phyloP scores from a whole-genome alignment of 1,139 yeast species.

The Blastobotrys raffinosifermentans region DNA sequence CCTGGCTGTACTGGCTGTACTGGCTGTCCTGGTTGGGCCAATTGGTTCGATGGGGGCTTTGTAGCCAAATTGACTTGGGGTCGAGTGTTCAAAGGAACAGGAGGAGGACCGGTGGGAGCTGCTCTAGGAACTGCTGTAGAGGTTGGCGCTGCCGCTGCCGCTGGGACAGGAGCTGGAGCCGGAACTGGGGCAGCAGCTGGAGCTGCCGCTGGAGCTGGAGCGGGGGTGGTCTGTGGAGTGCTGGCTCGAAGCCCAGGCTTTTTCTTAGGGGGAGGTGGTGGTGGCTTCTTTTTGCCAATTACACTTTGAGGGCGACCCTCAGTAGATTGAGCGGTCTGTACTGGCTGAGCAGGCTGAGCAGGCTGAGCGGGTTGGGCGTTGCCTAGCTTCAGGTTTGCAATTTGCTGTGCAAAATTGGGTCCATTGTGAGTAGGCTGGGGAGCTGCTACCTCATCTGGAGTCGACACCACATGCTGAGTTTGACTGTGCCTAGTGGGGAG shows the following conservation, averaged over 20 bases:
- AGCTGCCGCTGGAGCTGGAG: too few species aligned
- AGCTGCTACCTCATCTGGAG: slow-evolving; percentile 1
- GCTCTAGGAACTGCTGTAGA: too few species aligned
- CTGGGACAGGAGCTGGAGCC: slow-evolving; percentile 5
- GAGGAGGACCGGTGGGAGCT: slow-evolving; percentile 5
- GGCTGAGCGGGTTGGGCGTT: too few species aligned
- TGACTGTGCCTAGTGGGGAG: too few species aligned
- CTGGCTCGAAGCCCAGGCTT: slow-evolving; percentile 21
- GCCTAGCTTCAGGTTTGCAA: too few species aligned
- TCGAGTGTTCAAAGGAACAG: background rate
- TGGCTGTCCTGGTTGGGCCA: slow-evolving; percentile 8
- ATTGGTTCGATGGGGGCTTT: slow-evolving; percentile 4
- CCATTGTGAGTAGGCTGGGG: slow-evolving; percentile 4
- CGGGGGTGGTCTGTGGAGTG: slow-evolving; percentile 6
- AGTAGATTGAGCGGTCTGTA: too few species aligned
- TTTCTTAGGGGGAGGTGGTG: slow-evolving; percentile 27
- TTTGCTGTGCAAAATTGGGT: slow-evolving; percentile 32
- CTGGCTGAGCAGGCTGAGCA: too few species aligned
- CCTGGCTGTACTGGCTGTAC: slow-evolving; percentile 8
- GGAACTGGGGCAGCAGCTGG: background rate
- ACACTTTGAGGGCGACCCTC: slow-evolving; percentile 10
- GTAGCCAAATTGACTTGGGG: slow-evolving; percentile 7
- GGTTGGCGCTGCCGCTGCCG: slow-evolving; percentile 4
- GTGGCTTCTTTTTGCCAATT: slow-evolving; percentile 27
- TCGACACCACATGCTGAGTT: background rate